phyloP scores from a whole-genome alignment of 257 asterid species.

The Marsdenia floribunda region DNA sequence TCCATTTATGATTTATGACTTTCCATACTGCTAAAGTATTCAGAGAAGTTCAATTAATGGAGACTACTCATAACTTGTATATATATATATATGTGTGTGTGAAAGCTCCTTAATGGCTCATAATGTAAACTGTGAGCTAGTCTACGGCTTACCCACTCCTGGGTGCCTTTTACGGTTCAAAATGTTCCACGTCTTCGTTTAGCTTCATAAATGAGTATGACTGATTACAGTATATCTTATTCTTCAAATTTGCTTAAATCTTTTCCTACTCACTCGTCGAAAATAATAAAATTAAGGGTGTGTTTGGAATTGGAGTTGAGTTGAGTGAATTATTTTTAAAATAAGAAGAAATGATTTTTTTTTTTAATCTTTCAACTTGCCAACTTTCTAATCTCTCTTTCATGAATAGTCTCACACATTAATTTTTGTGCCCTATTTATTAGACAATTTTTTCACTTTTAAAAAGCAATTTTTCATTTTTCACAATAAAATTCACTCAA shows the following conservation, averaged over 20 bases:
- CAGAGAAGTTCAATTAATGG: background rate
- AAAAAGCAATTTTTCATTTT: too few species aligned
- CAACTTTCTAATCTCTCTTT: too few species aligned
- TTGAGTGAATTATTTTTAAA: too few species aligned
- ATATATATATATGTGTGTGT: background rate
- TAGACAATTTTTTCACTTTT: too few species aligned
- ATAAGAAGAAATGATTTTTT: too few species aligned
- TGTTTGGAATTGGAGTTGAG: too few species aligned
- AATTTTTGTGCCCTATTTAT: too few species aligned
- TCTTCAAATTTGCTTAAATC: background rate
- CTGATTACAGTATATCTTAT: background rate
- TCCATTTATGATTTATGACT: background rate
- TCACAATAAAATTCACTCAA: too few species aligned
- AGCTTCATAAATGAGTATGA: background rate
- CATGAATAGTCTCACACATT: too few species aligned
- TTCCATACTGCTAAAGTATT: background rate
- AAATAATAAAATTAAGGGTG: background rate
- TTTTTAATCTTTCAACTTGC: too few species aligned
- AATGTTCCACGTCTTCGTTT: slow-evolving; percentile 53
- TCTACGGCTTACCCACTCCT: background rate
- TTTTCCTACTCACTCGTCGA: background rate
- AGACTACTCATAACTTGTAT: background rate
- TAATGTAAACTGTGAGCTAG: background rate
- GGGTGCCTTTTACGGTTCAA: slow-evolving; percentile 35
- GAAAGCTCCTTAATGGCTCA: background rate